Evolutionary conservation across 2,329 filamentous ascomycete genomes (phyloP), one percentile per base, ranked within the genome.

Genomic region (Alternaria longipes): DNA sequence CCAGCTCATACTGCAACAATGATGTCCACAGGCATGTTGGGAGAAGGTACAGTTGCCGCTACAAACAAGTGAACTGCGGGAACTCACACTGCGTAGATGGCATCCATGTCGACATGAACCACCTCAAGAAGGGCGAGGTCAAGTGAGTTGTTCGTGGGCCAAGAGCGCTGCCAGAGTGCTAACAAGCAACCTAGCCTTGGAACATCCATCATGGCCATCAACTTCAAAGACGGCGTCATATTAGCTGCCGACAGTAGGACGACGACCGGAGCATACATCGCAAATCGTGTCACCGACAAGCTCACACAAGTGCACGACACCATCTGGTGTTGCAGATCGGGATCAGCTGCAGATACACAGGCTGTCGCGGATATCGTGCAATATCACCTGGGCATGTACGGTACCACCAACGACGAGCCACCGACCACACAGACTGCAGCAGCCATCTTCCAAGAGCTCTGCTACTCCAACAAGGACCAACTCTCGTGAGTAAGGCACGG

Each of bases 151-250:
- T 4, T 14, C 8, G n/a, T 34, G 26, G 22, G 4, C 3, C 1
- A 2, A 14, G 4, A 14, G 20, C n/a, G 32, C 26, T 22, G 32
- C 5, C 28, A 30, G 54, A 53, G 14, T 42, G 47, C 59, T 67
- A 26, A 56, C 56, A 24, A 36, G 20, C 18, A 24, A 28, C 30
- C 60, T 73, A 97, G 93, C 84, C 86, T 99, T 74, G 95, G 95
- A 84, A 99, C 95, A 65, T 98, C 95, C 57, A 98, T 99, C 80
- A 99, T 99, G 95, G 95, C 95, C 64, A 94, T 98, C 80, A 98
- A 96, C 76, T 99, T 99, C 88, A 95, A 95, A 80, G 94, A 97
- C 75, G 95, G 95, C 65, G 95, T 99, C 61, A 98, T 99, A 82
- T 87, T 99, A 89, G 92, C 95, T 69, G 95, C 95, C 74, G 95